phyloP scores from a whole-genome alignment of 202 grass and related monocot species.

The Schoenoplectus tabernaemontani region DNA sequence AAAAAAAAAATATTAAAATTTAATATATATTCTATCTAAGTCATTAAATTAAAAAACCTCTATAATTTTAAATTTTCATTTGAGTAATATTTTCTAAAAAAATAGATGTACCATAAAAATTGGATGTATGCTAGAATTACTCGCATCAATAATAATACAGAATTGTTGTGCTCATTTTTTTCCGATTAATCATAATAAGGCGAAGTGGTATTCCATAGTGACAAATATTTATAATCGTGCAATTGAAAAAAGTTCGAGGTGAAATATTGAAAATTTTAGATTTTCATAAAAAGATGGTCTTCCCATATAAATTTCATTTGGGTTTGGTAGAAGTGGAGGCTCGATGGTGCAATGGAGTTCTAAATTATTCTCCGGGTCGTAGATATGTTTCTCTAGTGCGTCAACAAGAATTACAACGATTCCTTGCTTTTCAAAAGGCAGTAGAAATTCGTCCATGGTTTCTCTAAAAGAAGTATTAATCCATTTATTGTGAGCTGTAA shows the following conservation, averaged over 20 bases:
- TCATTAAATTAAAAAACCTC: too few species aligned
- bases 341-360: neutral
- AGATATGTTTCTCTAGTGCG: slow-evolving; percentile 9
- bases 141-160: neutral
- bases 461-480: neutral
- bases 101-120: too few species aligned
- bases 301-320: neutral
- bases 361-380: neutral
- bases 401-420: slow-evolving; percentile 9
- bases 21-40: too few species aligned
- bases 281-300: neutral
- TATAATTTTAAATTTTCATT: too few species aligned
- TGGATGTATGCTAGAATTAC: too few species aligned
- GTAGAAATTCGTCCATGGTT: neutral
- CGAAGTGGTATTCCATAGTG: neutral
- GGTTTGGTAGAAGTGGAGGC: slow-evolving; percentile 18
- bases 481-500: slow-evolving; percentile 2
- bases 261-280: neutral
- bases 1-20: too few species aligned
- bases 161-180: neutral
- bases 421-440: slow-evolving; percentile 14
- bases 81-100: too few species aligned
- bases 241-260: neutral
- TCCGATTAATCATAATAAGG: neutral
- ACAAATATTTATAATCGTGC: neutral